Base-by-base conservation (phyloP, 192 early-diverging fungal genomes). In the Backusella australiensis region DNA sequence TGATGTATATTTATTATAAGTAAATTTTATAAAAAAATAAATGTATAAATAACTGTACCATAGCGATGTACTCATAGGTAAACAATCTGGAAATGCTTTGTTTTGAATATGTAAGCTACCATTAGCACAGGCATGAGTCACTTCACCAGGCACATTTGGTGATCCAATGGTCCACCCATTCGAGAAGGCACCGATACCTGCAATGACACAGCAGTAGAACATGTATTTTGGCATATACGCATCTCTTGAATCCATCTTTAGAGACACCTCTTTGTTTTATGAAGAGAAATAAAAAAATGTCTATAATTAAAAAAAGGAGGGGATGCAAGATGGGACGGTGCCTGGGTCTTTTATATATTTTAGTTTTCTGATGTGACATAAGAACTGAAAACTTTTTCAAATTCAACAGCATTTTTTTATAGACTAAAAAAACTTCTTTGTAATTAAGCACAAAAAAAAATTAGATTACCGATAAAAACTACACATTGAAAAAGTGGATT, bases 161-260 rank as follows among this genome's bases (percentile, higher is more conserved):
- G 81, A 82, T 29, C 83, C 83, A 67, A 86, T 86, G 3, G 80
- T 78, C 69, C 79, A 86, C 32, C 83, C 81, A 65, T 79, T 81
- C 4, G 73, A 79, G 26, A 84, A 78, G 6, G 85, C 78, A 42
- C 81, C 82, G 19, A 86, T 59, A n/a, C 77, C 76, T 39, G 80
- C 74, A 3, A 86, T 38, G 2, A 82, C 21, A 49, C 76, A 79
- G 52, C 81, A 81, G 23, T 79, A 86, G 23, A 86, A 52, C 83
- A 86, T 86, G 67, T 84, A 86, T 3, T 52, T 69, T 2, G 83
- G 83, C 36, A 80, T 81, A 14, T 69, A 75, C 3, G 77, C 15
- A 65, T 86, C 77, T 78, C 83, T 49, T 56, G 83, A 86, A 65
- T 86, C 85, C 83, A 82, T 82, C 44, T 23, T 76, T 69, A 36